These are phyloP conservation scores for Tetrahymena elliotti DNA, from an alignment of 73 alveolate genomes.

Conservation along the genomic window DNA sequence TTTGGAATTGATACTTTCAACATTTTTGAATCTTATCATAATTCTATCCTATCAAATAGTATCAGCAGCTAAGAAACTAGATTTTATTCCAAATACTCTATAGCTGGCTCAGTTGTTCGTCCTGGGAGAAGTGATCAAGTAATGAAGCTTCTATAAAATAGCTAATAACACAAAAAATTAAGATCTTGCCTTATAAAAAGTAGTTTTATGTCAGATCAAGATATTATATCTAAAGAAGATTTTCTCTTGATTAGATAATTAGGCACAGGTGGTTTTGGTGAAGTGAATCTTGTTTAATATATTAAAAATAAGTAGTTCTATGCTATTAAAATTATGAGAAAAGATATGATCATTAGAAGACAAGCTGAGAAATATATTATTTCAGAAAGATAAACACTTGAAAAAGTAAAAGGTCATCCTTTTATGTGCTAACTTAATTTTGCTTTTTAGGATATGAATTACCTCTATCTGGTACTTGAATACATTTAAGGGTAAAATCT, in stretches of 20 bases:
- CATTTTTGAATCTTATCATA: neutral
- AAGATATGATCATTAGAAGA: neutral
- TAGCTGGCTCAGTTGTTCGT: neutral
- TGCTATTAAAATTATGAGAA: slow-evolving; percentile 26
- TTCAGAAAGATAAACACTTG: slow-evolving; percentile 12
- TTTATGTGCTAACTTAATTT: neutral
- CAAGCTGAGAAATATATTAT: neutral
- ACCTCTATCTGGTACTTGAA: slow-evolving; percentile 9
- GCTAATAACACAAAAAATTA: neutral
- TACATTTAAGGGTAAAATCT: neutral
- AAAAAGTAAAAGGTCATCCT: slow-evolving; percentile 4
- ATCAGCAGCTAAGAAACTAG: neutral
- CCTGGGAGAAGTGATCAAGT: neutral
- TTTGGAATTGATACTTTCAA: neutral
- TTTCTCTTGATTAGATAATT: neutral
- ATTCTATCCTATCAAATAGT: neutral
- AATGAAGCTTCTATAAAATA: neutral
- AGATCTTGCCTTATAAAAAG: neutral
- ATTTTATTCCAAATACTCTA: neutral
- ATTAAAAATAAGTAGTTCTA: neutral
- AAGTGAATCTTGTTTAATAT: neutral
- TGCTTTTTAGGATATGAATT: neutral
- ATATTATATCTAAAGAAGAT: neutral
- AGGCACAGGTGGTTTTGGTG: slow-evolving; percentile 20
- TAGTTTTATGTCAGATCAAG: neutral